Base-by-base conservation (phyloP, 805 yeast species). In the Yamadazyma laniorum region DNA sequence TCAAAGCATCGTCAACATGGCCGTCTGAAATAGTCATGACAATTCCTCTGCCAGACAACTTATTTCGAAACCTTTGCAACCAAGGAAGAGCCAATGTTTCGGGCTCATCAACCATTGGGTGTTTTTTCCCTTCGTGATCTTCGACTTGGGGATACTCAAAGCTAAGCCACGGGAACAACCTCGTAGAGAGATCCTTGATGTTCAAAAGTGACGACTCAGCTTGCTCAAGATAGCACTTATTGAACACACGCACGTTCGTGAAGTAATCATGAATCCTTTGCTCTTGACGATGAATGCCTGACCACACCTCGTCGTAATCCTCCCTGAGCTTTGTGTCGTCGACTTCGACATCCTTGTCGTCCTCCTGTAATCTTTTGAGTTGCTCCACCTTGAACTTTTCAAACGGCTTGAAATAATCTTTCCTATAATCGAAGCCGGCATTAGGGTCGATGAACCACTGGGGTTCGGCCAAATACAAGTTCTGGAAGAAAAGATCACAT, bases 31-130 rank as follows among this genome's bases (percentile, higher is more conserved):
- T 45, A 2, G 67, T 58, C 39, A 65, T 32, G 3, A 61, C 70
- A 28, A 65, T 52, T 6, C 70, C 70, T 32, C 40, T 52, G 0
- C 67, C 69, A 19, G 52, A 48, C 19, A 61, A 37, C n/a, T 41
- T 43, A 14, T 29, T 30, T 9, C 35, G 45, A 13, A 51, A 29
- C 27, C 44, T 48, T 21, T 40, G 30, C 9, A 41, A 17, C 9
- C 19, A 29, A 9, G 33, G 31, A 5, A 16, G 3, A 3, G 11
- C 18, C 19, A 11, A 13, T 13, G n/a, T 13, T 9, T 14, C 12
- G 4, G 8, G 8, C 11, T 26, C 22, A 17, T 36, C 39, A 2
- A 23, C 30, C 13, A 40, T 25, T 7, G 8, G 23, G 4, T 34
- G 13, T 13, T 27, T 25, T 15, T 37, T 22, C 5, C 49, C 47